Evolutionary conservation across 1,139 yeast genomes (phyloP), one percentile per base, ranked within the genome.

Genomic region (Casaregolazyma suthepensis): DNA sequence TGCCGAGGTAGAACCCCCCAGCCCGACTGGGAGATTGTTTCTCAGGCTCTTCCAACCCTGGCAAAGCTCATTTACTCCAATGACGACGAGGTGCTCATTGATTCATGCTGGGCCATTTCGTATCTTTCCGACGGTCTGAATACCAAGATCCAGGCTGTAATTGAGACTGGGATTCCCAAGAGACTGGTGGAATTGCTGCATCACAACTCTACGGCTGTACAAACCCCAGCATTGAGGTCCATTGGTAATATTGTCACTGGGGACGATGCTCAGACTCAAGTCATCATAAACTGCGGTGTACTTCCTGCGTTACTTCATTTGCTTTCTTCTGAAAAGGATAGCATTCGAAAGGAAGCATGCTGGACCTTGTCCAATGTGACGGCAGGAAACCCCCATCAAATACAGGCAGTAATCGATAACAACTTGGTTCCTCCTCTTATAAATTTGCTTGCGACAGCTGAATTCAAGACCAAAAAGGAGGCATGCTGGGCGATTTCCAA

Each of bases 401-500:
- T 93, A 66, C 97, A 93, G 75, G 93, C 97, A 4, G 98, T 93
- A 52, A 90, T 93, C 66, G 96, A 91, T 69, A 85, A 93, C 59
- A 93, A 93, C 75, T 79, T 93, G 69, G 84, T 93, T 61, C 99
- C 99, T 46, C 96, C 93, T 59, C 82, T 94, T 60, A 85, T 93
- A 65, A 84, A 90, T 70, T 77, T 93, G 64, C 78, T 93, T 67
- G 74, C 79, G 46, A 78, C 81, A 55, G 97, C 96, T 58, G 99
- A 93, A 67, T 91, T 89, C 76, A 90, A 89, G 75, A 93, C 98
- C 45, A 87, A 89, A 71, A 93, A 93, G 73, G 99, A 93, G 75
- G 99, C 99, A 10, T 91, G 99, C 77, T 93, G 99, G 99, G 99
- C 98, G 40, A 87, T 93, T 63, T 90, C 98, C 38, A 93, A 93